These are phyloP conservation scores for Fusarium sp. DNA, from an alignment of 2,329 filamentous ascomycete species.

Conservation along the genomic window DNA sequence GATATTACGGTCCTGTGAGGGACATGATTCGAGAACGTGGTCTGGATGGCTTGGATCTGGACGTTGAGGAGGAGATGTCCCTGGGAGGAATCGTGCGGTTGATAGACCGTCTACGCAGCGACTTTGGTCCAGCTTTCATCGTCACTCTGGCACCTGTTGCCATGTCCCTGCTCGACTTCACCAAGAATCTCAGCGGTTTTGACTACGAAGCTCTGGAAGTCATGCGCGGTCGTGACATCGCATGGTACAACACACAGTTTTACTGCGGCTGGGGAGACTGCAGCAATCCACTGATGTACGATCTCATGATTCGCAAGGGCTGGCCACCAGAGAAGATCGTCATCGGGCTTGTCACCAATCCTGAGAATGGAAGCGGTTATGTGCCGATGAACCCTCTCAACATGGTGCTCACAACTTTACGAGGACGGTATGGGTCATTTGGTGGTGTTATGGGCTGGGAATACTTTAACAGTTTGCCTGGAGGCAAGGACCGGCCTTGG, in stretches of 20 bases:
- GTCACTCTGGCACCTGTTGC: constrained; percentile 88
- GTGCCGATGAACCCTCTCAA: constrained; percentile 63
- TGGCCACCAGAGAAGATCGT: constrained; percentile 82
- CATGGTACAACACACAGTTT: constrained; percentile 93
- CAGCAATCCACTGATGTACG: constrained; percentile 61
- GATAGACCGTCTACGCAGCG: constrained; percentile 74
- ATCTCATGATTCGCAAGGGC: constrained; percentile 68
- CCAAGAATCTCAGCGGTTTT: constrained; percentile 81
- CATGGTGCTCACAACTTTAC: constrained; percentile 58
- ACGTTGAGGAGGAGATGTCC: constrained; percentile 83
- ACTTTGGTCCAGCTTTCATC: constrained; percentile 79
- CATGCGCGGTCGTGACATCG: constrained; percentile 73
- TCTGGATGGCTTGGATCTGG: constrained; percentile 80
- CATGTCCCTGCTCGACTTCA: constrained; percentile 71
- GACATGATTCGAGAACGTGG: constrained; percentile 71
- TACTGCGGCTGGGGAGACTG: constrained; percentile 88
- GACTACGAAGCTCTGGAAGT: constrained; percentile 81
- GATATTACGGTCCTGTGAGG: constrained; percentile 77
- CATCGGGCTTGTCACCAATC: constrained; percentile 83
- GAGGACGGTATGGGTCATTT: constrained; percentile 72
- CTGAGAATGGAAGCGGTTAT: constrained; percentile 74
- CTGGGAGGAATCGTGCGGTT: constrained; percentile 74
- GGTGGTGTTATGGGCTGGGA: constrained; percentile 97
- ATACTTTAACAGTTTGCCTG: constrained; percentile 86
- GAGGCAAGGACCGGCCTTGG: constrained; percentile 74